Conservation (phyloP, 2,329 filamentous ascomycete species). For the Hysterium pulicare region DNA sequence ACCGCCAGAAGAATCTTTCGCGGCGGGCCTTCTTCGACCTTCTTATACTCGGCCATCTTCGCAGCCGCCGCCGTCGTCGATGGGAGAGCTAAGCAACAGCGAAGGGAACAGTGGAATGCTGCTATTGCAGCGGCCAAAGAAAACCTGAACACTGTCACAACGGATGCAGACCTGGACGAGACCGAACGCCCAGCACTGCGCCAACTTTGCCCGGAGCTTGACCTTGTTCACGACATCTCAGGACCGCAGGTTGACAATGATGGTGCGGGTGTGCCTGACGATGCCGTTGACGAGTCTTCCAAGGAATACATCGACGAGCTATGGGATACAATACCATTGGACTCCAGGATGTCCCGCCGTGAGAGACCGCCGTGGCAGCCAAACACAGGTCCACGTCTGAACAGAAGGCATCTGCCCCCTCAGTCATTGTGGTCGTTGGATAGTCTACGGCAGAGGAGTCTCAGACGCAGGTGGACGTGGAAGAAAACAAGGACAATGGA, state of each 20-base stretch:
- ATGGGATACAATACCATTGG: slow-evolving; percentile 28
- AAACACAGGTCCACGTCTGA: slow-evolving; percentile 37
- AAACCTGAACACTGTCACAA: slow-evolving; percentile 37
- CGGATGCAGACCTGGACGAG: slow-evolving; percentile 2
- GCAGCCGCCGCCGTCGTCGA: slow-evolving; percentile 64
- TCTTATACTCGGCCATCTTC: slow-evolving; percentile 66
- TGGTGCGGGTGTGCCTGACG: slow-evolving; percentile 1
- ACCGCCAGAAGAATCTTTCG: slow-evolving; percentile 50
- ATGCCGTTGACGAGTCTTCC: slow-evolving; percentile 9
- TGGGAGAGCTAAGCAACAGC: slow-evolving; percentile 55
- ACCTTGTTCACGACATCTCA: slow-evolving; percentile 11
- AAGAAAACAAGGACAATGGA: slow-evolving; percentile 45
- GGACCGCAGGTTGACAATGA: slow-evolving; percentile 26
- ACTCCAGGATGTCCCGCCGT: slow-evolving; percentile 24
- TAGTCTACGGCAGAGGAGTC: slow-evolving; percentile 24
- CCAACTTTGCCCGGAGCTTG: slow-evolving; percentile 21
- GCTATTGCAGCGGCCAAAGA: slow-evolving; percentile 56
- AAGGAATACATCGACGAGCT: slow-evolving; percentile 13
- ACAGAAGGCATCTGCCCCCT: slow-evolving; percentile 37
- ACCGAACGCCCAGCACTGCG: slow-evolving; percentile 12
- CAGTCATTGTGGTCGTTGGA: slow-evolving; percentile 45
- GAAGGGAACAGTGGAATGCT: slow-evolving; percentile 59
- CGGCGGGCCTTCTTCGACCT: slow-evolving; percentile 57
- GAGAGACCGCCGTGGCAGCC: slow-evolving; percentile 33
- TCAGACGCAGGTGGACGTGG: slow-evolving; percentile 31